Conservation (phyloP, 768 basidiomycete genomes). For the Collybia mongolica region DNA sequence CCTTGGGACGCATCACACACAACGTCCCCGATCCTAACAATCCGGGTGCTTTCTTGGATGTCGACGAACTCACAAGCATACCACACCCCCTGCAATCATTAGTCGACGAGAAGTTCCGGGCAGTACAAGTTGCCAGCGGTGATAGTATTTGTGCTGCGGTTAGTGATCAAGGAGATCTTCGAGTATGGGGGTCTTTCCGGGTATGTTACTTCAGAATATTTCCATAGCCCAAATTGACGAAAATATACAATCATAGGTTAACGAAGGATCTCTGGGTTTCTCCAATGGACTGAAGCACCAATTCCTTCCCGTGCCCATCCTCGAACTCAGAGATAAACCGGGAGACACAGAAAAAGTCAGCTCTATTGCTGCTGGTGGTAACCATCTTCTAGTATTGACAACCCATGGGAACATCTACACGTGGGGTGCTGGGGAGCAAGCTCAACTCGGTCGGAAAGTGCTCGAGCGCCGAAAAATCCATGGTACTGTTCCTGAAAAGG, state of each 20-base stretch:
- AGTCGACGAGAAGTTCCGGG: conserved; percentile 78
- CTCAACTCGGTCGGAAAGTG: conserved; percentile 89
- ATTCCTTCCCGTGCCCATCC: conserved; percentile 59
- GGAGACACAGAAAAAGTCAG: conserved; percentile 71
- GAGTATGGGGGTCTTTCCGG: conserved; percentile 89
- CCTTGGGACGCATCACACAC: conserved; percentile 76
- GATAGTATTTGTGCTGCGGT: conserved; percentile 89
- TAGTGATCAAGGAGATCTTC: conserved; percentile 73
- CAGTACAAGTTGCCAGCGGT: conserved; percentile 79
- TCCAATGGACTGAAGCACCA: conserved; percentile 65
- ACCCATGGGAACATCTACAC: conserved; percentile 85
- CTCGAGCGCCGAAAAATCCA: conserved; percentile 86
- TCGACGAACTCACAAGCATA: conserved; percentile 50
- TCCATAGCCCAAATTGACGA: background rate
- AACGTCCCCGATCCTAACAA: conserved; percentile 60
- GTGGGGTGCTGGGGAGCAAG: conserved; percentile 89
- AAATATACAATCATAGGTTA: conserved; percentile 41
- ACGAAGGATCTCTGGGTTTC: conserved; percentile 86
- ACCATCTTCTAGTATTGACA: conserved; percentile 89
- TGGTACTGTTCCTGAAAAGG: conserved; percentile 85
- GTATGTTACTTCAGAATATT: conserved; percentile 40
- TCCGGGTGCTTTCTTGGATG: conserved; percentile 54
- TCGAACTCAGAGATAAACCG: conserved; percentile 58
- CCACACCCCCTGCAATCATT: conserved; percentile 71
- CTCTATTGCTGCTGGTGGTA: conserved; percentile 77